Evolutionary conservation across 495 filamentous ascomycete genomes (phyloP).

Genomic region (Sphaerosporella brunnea): DNA sequence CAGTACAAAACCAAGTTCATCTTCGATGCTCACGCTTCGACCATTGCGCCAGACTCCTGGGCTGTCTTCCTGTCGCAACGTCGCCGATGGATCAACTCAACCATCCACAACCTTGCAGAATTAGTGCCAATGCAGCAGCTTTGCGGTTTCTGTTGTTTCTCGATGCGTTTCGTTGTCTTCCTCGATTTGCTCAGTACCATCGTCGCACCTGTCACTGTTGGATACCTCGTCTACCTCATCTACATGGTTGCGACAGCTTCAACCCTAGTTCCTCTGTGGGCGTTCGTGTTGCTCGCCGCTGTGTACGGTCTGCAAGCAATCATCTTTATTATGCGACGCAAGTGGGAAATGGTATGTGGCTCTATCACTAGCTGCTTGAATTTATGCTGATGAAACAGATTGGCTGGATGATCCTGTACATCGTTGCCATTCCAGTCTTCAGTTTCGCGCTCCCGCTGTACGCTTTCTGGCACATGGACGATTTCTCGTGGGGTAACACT

Average conservation of each 20-base stretch:
- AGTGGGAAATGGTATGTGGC: conserved; percentile 75
- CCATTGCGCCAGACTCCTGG: conserved; percentile 87
- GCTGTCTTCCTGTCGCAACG: conserved; percentile 81
- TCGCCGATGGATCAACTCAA: conserved; percentile 98
- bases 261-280: conserved; percentile 53
- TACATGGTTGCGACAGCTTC: conserved; percentile 44
- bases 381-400: too few species aligned
- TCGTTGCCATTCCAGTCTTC: conserved; percentile 83
- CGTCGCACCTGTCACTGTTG: conserved; percentile 81
- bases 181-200: conserved; percentile 81
- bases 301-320: conserved; percentile 95
- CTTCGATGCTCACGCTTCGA: conserved; percentile 76
- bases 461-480: conserved; percentile 99
- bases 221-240: conserved; percentile 79
- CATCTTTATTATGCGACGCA: conserved; percentile 86
- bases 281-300: conserved; percentile 77
- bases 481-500: conserved; percentile 96
- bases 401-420: conserved; percentile 95
- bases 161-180: conserved; percentile 94
- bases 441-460: conserved; percentile 81
- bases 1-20: conserved; percentile 91
- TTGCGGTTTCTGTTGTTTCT: conserved; percentile 98
- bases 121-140: conserved; percentile 73
- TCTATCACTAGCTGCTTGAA: neutral
- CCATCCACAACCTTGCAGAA: conserved; percentile 85